Evolutionary conservation across 805 yeast species (phyloP).

Genomic region (Jamesozyma lodderae): DNA sequence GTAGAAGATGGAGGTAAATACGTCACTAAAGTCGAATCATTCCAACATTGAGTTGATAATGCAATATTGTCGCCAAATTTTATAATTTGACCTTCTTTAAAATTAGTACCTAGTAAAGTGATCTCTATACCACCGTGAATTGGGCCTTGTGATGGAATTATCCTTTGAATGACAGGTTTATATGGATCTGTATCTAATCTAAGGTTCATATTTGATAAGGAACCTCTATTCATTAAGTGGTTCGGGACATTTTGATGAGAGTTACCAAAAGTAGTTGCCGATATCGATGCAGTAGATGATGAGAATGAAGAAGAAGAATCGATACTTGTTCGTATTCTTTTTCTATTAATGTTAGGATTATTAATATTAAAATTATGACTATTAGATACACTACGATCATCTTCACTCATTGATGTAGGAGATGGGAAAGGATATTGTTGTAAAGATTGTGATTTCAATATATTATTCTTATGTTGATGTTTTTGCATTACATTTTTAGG

Average conservation of each 20-base stretch:
- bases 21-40: constrained; percentile 84
- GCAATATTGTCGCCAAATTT: constrained; percentile 78
- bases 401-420: constrained; percentile 55
- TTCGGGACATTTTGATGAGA: neutral
- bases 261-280: too few relatives aligned
- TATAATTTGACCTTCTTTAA: constrained; percentile 71
- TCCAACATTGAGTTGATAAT: constrained; percentile 88
- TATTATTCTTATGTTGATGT: neutral
- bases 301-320: neutral
- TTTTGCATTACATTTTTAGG: neutral
- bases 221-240: neutral
- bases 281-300: too few relatives aligned
- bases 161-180: constrained; percentile 60
- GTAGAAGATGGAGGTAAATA: constrained; percentile 82
- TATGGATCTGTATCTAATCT: neutral
- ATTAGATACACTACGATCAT: constrained; percentile 33
- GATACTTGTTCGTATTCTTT: constrained; percentile 1
- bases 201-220: neutral
- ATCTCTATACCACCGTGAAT: constrained; percentile 92
- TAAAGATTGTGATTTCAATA: neutral
- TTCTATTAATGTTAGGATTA: neutral
- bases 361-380: neutral
- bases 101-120: constrained; percentile 77
- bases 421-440: constrained; percentile 32
- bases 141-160: constrained; percentile 92